phyloP scores from a whole-genome alignment of 768 basidiomycete genomes.

The Hygrocybe punicea region DNA sequence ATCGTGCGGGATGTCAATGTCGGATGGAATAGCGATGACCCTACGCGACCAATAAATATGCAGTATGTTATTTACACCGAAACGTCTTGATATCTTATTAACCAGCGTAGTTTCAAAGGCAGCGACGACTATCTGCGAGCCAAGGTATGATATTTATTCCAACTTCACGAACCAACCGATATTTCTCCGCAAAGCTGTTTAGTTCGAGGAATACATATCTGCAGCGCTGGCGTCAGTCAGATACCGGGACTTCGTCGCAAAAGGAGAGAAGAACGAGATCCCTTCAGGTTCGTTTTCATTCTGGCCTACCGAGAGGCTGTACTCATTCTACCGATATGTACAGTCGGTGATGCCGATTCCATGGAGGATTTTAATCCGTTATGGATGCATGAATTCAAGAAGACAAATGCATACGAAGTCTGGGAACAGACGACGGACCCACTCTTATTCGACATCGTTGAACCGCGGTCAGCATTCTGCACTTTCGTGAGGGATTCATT shows the following conservation, averaged over 20 bases:
- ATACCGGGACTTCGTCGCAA: slow-evolving; percentile 80
- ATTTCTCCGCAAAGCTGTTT: not conserved
- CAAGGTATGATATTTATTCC: slow-evolving; percentile 50
- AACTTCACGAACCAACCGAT: not conserved
- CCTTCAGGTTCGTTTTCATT: slow-evolving; percentile 41
- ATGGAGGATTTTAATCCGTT: slow-evolving; percentile 79
- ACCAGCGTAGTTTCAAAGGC: slow-evolving; percentile 71
- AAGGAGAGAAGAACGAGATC: slow-evolving; percentile 59
- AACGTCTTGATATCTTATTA: not conserved
- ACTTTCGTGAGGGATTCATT: not conserved
- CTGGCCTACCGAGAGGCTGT: not conserved
- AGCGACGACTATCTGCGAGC: slow-evolving; percentile 91
- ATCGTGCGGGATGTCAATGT: slow-evolving; percentile 84
- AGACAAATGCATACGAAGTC: slow-evolving; percentile 80
- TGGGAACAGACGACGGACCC: slow-evolving; percentile 94
- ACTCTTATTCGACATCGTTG: slow-evolving; percentile 90
- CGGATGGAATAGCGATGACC: slow-evolving; percentile 66
- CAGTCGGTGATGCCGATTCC: slow-evolving; percentile 55
- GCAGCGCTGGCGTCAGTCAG: slow-evolving; percentile 85
- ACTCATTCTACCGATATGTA: slow-evolving; percentile 5
- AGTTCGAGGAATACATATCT: slow-evolving; percentile 94
- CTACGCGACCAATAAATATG: slow-evolving; percentile 49
- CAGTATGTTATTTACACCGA: slow-evolving; percentile 47
- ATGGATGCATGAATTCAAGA: slow-evolving; percentile 87
- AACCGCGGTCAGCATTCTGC: slow-evolving; percentile 63